Evolutionary conservation across 164 flowering plant genomes (phyloP).

Genomic region (Stephania cephalantha): DNA sequence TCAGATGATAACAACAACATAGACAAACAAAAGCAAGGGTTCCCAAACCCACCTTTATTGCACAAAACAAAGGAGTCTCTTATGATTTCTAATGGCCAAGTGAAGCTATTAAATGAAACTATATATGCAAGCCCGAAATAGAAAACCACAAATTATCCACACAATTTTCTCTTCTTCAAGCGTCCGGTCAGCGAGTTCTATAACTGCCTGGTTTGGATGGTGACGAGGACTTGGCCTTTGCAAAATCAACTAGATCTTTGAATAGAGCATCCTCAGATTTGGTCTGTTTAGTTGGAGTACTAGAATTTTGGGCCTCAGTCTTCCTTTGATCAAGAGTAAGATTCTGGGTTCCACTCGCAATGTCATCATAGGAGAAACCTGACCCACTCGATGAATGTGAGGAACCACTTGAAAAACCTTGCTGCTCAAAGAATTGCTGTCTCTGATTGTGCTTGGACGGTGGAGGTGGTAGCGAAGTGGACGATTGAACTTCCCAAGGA

Average conservation of each 20-base stretch:
- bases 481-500: conserved; percentile 44
- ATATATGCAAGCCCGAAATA: not conserved
- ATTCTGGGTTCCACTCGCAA: conserved; percentile 58
- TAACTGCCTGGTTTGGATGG: conserved; percentile 35
- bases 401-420: conserved; percentile 17
- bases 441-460: conserved; percentile 73
- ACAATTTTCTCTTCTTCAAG: not conserved
- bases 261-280: conserved; percentile 81
- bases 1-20: conserved; percentile 3
- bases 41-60: conserved; percentile 17
- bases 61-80: not conserved
- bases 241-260: conserved; percentile 76
- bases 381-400: conserved; percentile 43
- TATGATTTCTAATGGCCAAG: not conserved
- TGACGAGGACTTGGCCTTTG: conserved; percentile 69
- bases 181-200: conserved; percentile 33
- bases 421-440: conserved; percentile 68
- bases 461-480: conserved; percentile 62
- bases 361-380: conserved; percentile 53
- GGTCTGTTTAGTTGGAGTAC: conserved; percentile 36
- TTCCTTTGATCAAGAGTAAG: conserved; percentile 44
- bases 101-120: not conserved
- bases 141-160: conserved; percentile 1
- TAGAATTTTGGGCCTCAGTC: conserved; percentile 20
- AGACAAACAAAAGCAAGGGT: conserved; percentile 14